Evolutionary conservation across 176 grass and related monocot species (phyloP).

Genomic region (Zoysia japonica): DNA sequence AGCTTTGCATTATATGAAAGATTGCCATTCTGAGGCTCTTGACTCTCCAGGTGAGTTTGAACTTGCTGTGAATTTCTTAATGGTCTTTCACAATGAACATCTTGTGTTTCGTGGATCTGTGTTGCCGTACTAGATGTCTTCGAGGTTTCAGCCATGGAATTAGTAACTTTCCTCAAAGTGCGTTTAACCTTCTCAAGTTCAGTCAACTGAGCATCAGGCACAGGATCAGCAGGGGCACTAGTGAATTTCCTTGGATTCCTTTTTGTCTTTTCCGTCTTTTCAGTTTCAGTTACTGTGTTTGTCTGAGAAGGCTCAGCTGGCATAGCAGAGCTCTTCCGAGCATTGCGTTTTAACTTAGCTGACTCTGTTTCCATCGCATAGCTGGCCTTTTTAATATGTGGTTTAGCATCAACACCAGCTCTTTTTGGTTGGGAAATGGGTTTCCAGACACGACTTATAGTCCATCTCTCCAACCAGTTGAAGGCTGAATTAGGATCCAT

Average conservation of each 20-base stretch:
- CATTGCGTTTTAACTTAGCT: conserved; percentile 70
- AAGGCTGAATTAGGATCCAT: conserved; percentile 82
- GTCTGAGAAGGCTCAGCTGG: conserved; percentile 55
- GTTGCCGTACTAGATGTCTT: conserved; percentile 54
- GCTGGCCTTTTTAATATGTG: conserved; percentile 50
- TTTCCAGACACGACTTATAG: conserved; percentile 57
- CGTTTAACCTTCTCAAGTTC: conserved; percentile 95
- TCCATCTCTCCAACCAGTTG: conserved; percentile 91
- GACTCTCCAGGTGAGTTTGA: conserved; percentile 41
- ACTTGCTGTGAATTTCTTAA: conserved; percentile 39
- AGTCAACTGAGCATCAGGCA: conserved; percentile 64
- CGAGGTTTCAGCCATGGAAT: conserved; percentile 58
- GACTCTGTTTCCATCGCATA: conserved; percentile 90
- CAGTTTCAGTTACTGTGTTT: conserved; percentile 46
- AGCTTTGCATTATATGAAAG: conserved; percentile 43
- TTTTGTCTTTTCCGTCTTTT: conserved; percentile 74
- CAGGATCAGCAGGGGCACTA: conserved; percentile 49
- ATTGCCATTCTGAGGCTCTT: conserved; percentile 48
- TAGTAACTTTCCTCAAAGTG: conserved; percentile 90
- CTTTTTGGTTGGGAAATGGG: conserved; percentile 60
- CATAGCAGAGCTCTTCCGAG: conserved; percentile 51
- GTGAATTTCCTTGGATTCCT: conserved; percentile 57
- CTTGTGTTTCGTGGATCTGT: conserved; percentile 45
- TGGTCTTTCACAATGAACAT: conserved; percentile 52
- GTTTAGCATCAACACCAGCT: conserved; percentile 57